Conservation (phyloP, 2,329 filamentous ascomycete genomes). For the Calonectria pauciramosa region DNA sequence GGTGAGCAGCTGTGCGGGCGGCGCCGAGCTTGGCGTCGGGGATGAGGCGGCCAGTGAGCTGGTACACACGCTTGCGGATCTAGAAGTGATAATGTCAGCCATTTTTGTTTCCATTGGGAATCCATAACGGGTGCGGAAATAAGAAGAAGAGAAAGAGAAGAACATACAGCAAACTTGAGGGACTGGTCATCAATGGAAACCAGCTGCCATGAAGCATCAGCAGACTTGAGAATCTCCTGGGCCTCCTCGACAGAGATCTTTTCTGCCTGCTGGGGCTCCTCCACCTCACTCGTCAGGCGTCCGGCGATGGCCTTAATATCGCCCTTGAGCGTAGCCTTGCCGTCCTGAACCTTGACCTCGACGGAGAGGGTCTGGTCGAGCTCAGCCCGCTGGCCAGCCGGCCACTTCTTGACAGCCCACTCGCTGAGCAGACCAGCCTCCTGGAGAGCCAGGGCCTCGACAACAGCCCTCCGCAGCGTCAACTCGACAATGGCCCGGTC, state of each 20-base stretch:
- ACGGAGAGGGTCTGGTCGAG: slow-evolving; percentile 53
- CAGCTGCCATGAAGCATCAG: slow-evolving; percentile 70
- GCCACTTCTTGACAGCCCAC: slow-evolving; percentile 52
- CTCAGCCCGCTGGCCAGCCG: slow-evolving; percentile 49
- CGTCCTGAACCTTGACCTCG: slow-evolving; percentile 56
- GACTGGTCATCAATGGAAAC: slow-evolving; percentile 70
- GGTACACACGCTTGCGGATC: slow-evolving; percentile 85
- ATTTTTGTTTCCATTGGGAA: too few relatives aligned
- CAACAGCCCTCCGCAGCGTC: slow-evolving; percentile 63
- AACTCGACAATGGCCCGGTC: slow-evolving; percentile 63
- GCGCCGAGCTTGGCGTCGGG: slow-evolving; percentile 76
- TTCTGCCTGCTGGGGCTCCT: slow-evolving; percentile 41
- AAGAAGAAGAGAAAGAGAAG: background rate
- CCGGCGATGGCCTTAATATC: slow-evolving; percentile 52
- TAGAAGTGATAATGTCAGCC: slow-evolving; percentile 54
- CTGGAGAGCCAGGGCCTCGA: slow-evolving; percentile 64
- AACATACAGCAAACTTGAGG: slow-evolving; percentile 81
- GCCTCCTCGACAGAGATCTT: slow-evolving; percentile 56
- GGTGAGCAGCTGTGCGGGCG: slow-evolving; percentile 65
- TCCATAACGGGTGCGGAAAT: background rate
- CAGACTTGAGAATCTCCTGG: slow-evolving; percentile 57
- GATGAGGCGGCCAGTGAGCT: slow-evolving; percentile 83
- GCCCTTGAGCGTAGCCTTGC: slow-evolving; percentile 55
- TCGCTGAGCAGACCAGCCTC: slow-evolving; percentile 47
- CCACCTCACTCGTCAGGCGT: slow-evolving; percentile 48